Evolutionary conservation across 371 early-diverging fungal genomes (phyloP), one percentile per base, ranked within the genome.

Genomic region (Haplosporangium sp.): DNA sequence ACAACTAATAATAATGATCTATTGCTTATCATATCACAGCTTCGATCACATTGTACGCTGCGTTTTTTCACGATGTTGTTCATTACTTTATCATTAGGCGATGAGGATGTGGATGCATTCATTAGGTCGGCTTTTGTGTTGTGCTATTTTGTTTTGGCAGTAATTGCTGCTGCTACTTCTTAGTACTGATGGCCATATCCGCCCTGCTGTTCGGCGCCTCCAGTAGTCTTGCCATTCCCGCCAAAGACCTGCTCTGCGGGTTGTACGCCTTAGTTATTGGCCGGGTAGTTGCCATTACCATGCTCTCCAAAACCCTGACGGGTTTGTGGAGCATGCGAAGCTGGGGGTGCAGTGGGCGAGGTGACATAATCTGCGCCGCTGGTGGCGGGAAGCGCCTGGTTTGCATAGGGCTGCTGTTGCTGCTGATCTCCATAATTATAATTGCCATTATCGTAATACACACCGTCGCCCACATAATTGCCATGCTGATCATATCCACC

Each of bases 161-260:
- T 18, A 50, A 18, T 1, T 50, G 13, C 18, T 29, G 29, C 29
- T 29, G 29, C 29, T 50, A n/a, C 10, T 50, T 18, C 20, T 36
- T 55, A 68, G n/a, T 54, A 61, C 18, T 55, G 40, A 16, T 43
- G 55, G 20, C 56, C 61, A 36, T 66, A 65, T 38, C 46, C 51
- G 16, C 43, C 56, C 8, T 40, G 53, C 40, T 23, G 37, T 20
- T 23, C 51, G 12, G 20, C 41, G 23, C 42, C 55, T 21, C 50
- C 21, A 45, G 43, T 43, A 18, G 54, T 51, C 0, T 59, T 23
- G 55, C 37, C 45, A 13, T 46, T 45, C 20, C 68, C 74, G 46
- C 67, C 68, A 67, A 66, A 73, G 74, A 64, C 74, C 64, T 63
- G 59, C 67, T 73, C 67, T 57, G 67, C 66, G 20, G 73, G 67